Evolutionary conservation across 805 yeast genomes (phyloP), one percentile per base, ranked within the genome.

Genomic region (Zygotorulaspora florentina): DNA sequence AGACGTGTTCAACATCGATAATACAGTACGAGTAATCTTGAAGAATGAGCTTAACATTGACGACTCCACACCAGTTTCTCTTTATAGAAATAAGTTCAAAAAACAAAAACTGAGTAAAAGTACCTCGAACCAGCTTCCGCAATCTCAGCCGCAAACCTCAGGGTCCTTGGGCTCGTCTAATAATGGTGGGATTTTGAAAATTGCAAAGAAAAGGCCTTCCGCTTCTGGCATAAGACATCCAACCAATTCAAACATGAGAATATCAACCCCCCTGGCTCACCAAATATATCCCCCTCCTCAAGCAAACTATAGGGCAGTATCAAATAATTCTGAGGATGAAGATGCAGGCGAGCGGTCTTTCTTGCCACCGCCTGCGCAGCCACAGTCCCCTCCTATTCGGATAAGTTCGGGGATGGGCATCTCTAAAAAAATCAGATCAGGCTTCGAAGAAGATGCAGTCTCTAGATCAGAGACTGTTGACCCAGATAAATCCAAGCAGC

Each of bases 1-100:
- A 8, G 87, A 85, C 54, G 81, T 85, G 5, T 85, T 87, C 56
- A 78, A 72, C 42, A 63, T 66, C 11, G 72, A 68, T 47, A 75
- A 72, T 47, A 64, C 72, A 3, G 74, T 79, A 8, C 64, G 75
- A 34, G 81, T 77, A 2, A 52, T 77, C 2, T 53, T 77, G 23
- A 64, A 64, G 25, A 60, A 66, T 36, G 79, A 76, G 26, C 46
- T 75, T 30, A 64, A 59, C 35, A 43, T 69, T 0, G 57, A 60
- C 12, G 48, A 50, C 2, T 40, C 51, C 9, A 43, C 50, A 11
- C 53, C 56, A n/a, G 56, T 49, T 8, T 55, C 67, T 6, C 18
- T 59, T n/a, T 62, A 62, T 40, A 47, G 45, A 29, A 39, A 33
- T 10, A 16, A 17, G 20, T 33, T 46, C 51, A 17, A 59, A 60